These are phyloP conservation scores for Plasmodium cynomolgi DNA, from an alignment of 169 alveolate species.

Conservation along the genomic window DNA sequence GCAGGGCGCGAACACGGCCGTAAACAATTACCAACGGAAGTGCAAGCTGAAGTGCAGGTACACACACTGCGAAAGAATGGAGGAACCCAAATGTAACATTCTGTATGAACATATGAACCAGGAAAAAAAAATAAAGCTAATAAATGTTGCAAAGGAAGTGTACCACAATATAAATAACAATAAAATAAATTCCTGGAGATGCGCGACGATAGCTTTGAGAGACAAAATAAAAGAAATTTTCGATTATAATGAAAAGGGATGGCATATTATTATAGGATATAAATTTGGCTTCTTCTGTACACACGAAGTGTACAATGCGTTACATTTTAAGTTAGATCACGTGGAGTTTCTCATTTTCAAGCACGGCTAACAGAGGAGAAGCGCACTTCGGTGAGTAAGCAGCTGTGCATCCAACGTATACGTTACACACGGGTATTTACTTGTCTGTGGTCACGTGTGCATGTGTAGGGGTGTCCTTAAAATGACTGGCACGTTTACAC, in stretches of 20 bases:
- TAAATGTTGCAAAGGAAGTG: constrained; percentile 61
- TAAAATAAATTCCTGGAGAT: constrained; percentile 74
- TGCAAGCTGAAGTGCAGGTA: neutral
- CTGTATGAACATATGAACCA: constrained; percentile 71
- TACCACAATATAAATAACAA: constrained; percentile 60
- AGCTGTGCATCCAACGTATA: neutral
- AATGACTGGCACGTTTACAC: neutral
- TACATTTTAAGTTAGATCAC: constrained; percentile 72
- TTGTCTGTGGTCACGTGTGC: neutral
- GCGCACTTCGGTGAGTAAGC: neutral
- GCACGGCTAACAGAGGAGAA: constrained; percentile 32
- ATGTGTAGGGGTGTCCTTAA: neutral
- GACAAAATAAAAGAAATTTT: constrained; percentile 65
- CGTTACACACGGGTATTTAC: neutral
- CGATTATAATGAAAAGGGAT: constrained; percentile 72
- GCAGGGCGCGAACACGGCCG: neutral
- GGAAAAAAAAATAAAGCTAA: constrained; percentile 61
- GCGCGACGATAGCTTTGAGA: constrained; percentile 70
- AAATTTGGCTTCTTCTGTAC: constrained; percentile 75
- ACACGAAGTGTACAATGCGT: constrained; percentile 69
- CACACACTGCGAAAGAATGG: constrained; percentile 25
- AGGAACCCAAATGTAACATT: constrained; percentile 70
- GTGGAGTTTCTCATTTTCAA: constrained; percentile 65
- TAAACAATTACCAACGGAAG: neutral
- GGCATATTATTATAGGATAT: constrained; percentile 69